These are phyloP conservation scores for Penicillium sp. DNA, from an alignment of 2,329 filamentous ascomycete genomes.

Conservation along the genomic window DNA sequence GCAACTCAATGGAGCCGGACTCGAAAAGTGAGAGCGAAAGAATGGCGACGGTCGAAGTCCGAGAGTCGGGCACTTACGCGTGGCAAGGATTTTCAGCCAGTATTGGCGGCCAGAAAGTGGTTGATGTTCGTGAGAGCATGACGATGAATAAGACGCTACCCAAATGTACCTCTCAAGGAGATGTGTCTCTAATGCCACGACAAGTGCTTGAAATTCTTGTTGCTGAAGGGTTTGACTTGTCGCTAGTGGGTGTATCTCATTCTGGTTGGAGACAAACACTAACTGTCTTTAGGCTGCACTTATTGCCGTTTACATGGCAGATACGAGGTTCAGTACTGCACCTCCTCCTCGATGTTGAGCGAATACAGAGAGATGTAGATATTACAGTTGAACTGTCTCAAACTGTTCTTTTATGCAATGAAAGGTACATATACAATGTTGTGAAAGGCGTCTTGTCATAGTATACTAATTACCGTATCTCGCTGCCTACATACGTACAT, in stretches of 20 bases:
- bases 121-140: slow-evolving; percentile 13
- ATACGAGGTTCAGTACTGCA: slow-evolving; percentile 2
- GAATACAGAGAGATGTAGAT: not conserved
- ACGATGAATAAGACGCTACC: slow-evolving; percentile 6
- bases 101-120: slow-evolving; percentile 7
- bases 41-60: slow-evolving; percentile 14
- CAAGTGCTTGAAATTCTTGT: slow-evolving; percentile 10
- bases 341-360: not conserved
- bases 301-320: slow-evolving; percentile 2
- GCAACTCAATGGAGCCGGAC: slow-evolving; percentile 17
- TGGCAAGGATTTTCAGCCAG: not conserved
- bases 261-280: not conserved
- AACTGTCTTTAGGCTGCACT: not conserved
- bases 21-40: slow-evolving; percentile 14
- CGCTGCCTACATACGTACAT: not conserved
- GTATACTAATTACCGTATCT: not conserved
- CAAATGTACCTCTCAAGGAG: not conserved
- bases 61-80: not conserved
- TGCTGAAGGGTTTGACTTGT: slow-evolving; percentile 11
- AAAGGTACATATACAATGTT: not conserved
- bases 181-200: not conserved
- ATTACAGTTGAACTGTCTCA: not conserved
- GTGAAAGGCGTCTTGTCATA: not conserved
- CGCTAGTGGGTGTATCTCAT: slow-evolving; percentile 1
- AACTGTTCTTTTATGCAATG: not conserved